Evolutionary conservation across 2,329 filamentous ascomycete species (phyloP).

Genomic region (Talaromyces sp.): DNA sequence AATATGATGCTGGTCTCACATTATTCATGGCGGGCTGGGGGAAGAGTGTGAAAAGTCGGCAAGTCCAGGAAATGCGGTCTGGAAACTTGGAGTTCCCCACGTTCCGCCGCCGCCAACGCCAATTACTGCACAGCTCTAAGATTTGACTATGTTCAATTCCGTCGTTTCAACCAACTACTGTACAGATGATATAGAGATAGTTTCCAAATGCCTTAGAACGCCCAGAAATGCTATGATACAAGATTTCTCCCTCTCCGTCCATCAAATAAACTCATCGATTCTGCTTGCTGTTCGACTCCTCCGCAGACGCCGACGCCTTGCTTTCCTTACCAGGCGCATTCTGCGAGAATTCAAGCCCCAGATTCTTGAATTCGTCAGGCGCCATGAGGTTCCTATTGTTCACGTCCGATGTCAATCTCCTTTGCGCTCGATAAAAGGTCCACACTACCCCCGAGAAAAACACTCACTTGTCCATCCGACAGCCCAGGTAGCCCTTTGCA

Average conservation of each 20-base stretch:
- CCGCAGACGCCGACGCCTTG: background rate
- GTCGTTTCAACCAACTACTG: background rate
- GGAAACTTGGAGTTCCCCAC: slow-evolving; percentile 16
- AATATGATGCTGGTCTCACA: background rate
- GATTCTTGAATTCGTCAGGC: slow-evolving; percentile 87
- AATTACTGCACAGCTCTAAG: background rate
- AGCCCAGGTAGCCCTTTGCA: slow-evolving; percentile 83
- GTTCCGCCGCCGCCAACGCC: slow-evolving; percentile 4
- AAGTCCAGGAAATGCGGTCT: background rate
- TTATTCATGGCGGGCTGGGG: background rate
- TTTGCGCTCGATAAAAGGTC: background rate
- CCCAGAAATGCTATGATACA: background rate
- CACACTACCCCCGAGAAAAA: background rate
- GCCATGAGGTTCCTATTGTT: slow-evolving; percentile 84
- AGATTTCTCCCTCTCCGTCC: background rate
- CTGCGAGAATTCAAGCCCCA: slow-evolving; percentile 63
- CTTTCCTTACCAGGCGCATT: slow-evolving; percentile 18
- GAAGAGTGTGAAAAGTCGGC: background rate
- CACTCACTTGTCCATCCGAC: slow-evolving; percentile 87
- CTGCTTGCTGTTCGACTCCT: background rate
- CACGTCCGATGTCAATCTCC: background rate
- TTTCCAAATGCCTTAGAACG: background rate
- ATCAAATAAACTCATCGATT: background rate
- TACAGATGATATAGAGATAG: background rate
- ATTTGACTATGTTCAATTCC: background rate